Conservation (phyloP, 1,284 basidiomycete genomes). For the Apiotrichum sp. region DNA sequence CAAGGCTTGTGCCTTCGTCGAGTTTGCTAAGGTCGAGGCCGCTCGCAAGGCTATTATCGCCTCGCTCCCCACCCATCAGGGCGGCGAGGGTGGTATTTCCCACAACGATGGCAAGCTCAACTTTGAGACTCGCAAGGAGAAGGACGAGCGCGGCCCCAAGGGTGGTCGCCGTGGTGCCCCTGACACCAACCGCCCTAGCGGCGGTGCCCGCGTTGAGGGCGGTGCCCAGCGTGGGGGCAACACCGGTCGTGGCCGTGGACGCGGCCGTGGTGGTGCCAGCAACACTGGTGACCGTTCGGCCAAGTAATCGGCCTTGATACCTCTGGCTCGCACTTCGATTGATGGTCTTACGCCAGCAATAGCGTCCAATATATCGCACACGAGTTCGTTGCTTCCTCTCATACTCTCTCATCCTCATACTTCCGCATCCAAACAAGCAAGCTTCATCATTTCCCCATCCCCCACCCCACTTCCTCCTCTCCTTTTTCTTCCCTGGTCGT, state of each 20-base stretch:
- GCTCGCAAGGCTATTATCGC: conserved; percentile 78
- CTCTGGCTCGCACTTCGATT: too few relatives aligned
- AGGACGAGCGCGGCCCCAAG: conserved; percentile 57
- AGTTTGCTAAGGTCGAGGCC: conserved; percentile 71
- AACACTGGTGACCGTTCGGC: conserved; percentile 10
- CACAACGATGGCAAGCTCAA: conserved; percentile 58
- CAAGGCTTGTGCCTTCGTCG: conserved; percentile 92
- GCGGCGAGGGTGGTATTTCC: conserved; percentile 84
- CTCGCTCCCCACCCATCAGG: conserved; percentile 59
- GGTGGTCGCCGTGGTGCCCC: conserved; percentile 5
- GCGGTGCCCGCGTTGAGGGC: conserved; percentile 6
- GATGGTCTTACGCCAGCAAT: too few relatives aligned
- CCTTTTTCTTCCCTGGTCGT: too few relatives aligned
- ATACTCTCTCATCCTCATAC: too few relatives aligned
- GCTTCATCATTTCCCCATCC: too few relatives aligned
- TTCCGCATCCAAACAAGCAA: too few relatives aligned
- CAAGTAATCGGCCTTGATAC: conserved; percentile 8
- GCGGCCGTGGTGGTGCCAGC: conserved; percentile 14
- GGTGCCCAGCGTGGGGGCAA: conserved; percentile 7
- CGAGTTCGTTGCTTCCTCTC: too few relatives aligned
- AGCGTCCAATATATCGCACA: too few relatives aligned
- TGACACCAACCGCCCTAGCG: conserved; percentile 3
- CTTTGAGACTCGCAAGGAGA: conserved; percentile 85
- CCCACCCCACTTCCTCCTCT: too few relatives aligned
- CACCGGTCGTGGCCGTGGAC: conserved; percentile 10